A percentile compares a stretch with the other conserved stretches of the same genome.
These are phyloP conservation scores for Calcarisporium arbuscula DNA, from an alignment of 2,329 filamentous ascomycete genomes.

Conservation along the genomic window DNA sequence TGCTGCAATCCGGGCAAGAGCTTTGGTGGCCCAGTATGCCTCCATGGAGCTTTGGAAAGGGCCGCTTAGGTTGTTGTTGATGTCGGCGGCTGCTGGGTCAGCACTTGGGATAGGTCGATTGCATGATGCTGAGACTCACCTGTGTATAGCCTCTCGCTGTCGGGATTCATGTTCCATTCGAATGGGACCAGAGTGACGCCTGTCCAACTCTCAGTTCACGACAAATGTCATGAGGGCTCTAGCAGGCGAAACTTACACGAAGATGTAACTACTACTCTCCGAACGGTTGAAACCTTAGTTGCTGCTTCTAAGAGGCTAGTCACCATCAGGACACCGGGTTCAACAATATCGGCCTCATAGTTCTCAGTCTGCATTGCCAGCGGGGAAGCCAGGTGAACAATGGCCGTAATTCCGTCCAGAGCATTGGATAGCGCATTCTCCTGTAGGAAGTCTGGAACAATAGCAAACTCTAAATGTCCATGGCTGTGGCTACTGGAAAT, in stretches of 20 bases:
- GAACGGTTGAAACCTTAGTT: slow-evolving; percentile 1
- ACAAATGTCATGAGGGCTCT: neutral
- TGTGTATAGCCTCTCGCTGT: slow-evolving; percentile 9
- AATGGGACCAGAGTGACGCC: slow-evolving; percentile 11
- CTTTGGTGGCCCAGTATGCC: slow-evolving; percentile 13
- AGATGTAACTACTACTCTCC: slow-evolving; percentile 13
- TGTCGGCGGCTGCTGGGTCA: slow-evolving; percentile 2
- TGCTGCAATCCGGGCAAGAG: slow-evolving; percentile 4
- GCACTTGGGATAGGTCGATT: too few relatives aligned
- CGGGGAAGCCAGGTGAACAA: slow-evolving; percentile 11
- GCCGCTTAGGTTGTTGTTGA: slow-evolving; percentile 2
- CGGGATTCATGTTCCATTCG: slow-evolving; percentile 8
- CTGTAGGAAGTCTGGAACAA: slow-evolving; percentile 8
- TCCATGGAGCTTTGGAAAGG: slow-evolving; percentile 8
- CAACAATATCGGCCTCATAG: slow-evolving; percentile 6
- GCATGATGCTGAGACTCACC: slow-evolving; percentile 3
- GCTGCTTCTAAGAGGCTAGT: slow-evolving; percentile 8
- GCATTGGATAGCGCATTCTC: neutral
- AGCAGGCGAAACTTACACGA: slow-evolving; percentile 6
- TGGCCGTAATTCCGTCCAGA: slow-evolving; percentile 8
- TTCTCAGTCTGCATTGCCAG: slow-evolving; percentile 9
- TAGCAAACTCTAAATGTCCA: slow-evolving; percentile 4
- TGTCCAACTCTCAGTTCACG: too few relatives aligned
- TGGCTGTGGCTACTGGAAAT: neutral
- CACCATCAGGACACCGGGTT: slow-evolving; percentile 8